phyloP scores from a whole-genome alignment of 345 rosid genomes.

The Theobroma cacao region DNA sequence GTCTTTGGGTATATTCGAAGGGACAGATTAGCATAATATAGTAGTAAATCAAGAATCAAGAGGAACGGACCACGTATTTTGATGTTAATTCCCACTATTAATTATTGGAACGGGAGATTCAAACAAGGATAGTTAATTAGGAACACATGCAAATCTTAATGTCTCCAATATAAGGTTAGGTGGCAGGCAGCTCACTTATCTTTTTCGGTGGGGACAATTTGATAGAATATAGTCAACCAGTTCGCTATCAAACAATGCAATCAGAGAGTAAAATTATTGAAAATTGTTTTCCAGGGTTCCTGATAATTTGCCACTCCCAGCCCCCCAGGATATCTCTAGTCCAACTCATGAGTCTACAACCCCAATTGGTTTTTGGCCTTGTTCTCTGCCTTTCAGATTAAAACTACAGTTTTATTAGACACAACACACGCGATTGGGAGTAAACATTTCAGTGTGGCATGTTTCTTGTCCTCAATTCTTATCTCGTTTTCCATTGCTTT shows the following conservation, averaged over 20 bases:
- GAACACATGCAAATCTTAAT: not conserved
- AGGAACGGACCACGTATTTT: not conserved
- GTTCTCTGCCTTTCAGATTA: not conserved
- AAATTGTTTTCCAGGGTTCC: not conserved
- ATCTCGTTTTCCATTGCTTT: not conserved
- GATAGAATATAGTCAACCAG: not conserved
- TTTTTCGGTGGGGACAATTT: slow-evolving; percentile 5
- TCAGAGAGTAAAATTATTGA: not conserved
- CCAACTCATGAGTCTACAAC: not conserved
- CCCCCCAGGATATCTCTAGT: not conserved
- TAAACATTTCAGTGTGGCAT: not conserved
- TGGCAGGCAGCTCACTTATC: not conserved
- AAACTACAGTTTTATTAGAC: not conserved
- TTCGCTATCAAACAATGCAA: not conserved
- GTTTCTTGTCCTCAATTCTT: not conserved
- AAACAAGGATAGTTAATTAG: not conserved
- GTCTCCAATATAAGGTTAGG: slow-evolving; percentile 4
- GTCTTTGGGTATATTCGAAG: not conserved
- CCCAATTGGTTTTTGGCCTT: not conserved
- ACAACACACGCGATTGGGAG: not conserved
- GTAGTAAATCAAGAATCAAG: not conserved
- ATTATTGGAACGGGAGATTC: not conserved
- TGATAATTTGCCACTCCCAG: not conserved
- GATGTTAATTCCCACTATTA: not conserved
- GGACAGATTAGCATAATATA: no score